phyloP scores from a whole-genome alignment of 78 protist genomes.

The Mantamonas sphyraenae region DNA sequence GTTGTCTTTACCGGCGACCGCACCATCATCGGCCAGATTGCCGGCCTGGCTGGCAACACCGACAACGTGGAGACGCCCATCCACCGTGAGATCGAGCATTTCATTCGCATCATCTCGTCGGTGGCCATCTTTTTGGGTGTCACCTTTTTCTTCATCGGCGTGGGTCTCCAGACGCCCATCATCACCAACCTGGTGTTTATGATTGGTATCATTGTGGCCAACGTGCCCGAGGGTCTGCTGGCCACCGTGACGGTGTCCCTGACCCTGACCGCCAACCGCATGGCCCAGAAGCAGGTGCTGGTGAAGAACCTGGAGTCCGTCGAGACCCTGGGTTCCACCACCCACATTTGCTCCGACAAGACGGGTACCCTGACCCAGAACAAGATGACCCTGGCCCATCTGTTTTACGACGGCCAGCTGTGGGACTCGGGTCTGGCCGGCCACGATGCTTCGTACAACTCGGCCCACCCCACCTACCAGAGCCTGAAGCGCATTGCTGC shows the following conservation, averaged over 20 bases:
- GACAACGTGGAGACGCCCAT: slow-evolving; percentile 49
- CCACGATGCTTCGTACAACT: slow-evolving; percentile 9
- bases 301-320: slow-evolving; percentile 76
- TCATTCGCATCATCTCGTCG: slow-evolving; percentile 59
- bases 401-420: slow-evolving; percentile 14
- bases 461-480: slow-evolving; percentile 17
- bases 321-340: slow-evolving; percentile 84
- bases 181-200: slow-evolving; percentile 48
- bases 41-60: slow-evolving; percentile 39
- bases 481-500: slow-evolving; percentile 8
- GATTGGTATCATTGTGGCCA: slow-evolving; percentile 73
- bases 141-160: slow-evolving; percentile 34
- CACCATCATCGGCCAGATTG: slow-evolving; percentile 82
- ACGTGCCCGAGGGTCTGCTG: slow-evolving; percentile 81
- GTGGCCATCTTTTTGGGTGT: slow-evolving; percentile 64
- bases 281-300: slow-evolving; percentile 66
- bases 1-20: slow-evolving; percentile 71
- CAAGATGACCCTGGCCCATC: slow-evolving; percentile 51
- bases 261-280: slow-evolving; percentile 65
- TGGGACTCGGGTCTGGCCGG: not conserved
- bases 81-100: slow-evolving; percentile 66
- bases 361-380: slow-evolving; percentile 94
- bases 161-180: not conserved
- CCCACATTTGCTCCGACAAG: slow-evolving; percentile 83
- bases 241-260: slow-evolving; percentile 71